Base-by-base conservation (phyloP, 2,329 filamentous ascomycete species). In the Ascochyta koolunga region DNA sequence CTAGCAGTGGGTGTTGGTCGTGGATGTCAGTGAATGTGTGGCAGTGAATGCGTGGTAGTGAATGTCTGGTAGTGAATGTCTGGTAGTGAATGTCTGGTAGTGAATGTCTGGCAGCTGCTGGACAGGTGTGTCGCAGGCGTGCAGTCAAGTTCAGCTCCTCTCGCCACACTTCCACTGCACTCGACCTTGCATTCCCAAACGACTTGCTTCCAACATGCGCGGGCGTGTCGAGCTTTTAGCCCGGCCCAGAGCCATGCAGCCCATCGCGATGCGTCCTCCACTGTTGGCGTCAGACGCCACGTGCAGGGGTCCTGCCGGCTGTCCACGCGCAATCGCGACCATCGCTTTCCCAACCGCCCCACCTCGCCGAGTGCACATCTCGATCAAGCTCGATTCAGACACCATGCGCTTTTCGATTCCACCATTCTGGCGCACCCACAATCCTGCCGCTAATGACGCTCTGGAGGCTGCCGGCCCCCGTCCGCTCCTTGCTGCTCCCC, bases 401-500 rank as follows among this genome's bases (percentile, higher is more conserved):
- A 1, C 2, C 19, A 32, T 35, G 27, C 29, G 10, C 39, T 33
- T 43, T 25, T 13, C 35, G 32, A 22, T 5, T 16, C 18, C 33
- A n/a, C 22, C 43, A 29, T 16, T 19, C 15, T 22, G 16, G 4
- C 19, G 19, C 5, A 10, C 22, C 19, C 9, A 25, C 5, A 15
- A 32, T 4, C 7, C 11, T 11, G 31, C 8, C 6, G 24, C 19
- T 38, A 42, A 49, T 32, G 51, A 57, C 57, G 67, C 51, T 54
- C 35, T 66, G 61, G 64, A 62, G 60, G 60, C 66, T 66, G 38
- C 61, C 56, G 16, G 53, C 46, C 47, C 42, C 64, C 24, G 52
- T 68, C 51, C 68, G 63, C 61, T 64, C 62, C 9, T 53, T 66
- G 21, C 5, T 57, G 4, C 24, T 47, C 7, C 15, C 54, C 13